These are phyloP conservation scores for Termitomyces sp. DNA, from an alignment of 768 basidiomycete species.

Conservation along the genomic window DNA sequence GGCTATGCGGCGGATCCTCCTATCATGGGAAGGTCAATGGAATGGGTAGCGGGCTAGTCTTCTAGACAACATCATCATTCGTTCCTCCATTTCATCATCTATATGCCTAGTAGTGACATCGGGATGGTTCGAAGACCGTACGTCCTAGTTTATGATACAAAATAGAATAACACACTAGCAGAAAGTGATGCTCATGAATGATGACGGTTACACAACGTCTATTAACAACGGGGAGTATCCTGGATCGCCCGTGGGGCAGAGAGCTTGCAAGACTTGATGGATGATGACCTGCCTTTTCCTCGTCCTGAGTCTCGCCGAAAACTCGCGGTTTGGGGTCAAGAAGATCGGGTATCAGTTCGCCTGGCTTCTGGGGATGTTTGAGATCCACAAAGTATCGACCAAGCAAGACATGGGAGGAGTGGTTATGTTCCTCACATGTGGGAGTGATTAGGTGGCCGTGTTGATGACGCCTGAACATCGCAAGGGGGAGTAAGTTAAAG, in stretches of 20 bases:
- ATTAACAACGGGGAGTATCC: not conserved
- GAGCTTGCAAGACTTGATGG: not conserved
- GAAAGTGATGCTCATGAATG: not conserved
- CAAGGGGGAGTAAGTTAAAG: constrained; percentile 32
- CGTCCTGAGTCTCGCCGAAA: not conserved
- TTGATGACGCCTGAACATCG: not conserved
- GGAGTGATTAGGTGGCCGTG: not conserved
- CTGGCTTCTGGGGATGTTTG: not conserved
- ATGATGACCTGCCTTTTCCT: too few species aligned
- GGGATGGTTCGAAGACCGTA: not conserved
- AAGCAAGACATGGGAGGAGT: not conserved
- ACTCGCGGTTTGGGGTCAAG: not conserved
- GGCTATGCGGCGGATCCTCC: too few species aligned
- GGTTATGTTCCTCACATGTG: not conserved
- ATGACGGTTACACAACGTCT: not conserved
- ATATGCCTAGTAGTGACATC: not conserved
- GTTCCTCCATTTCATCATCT: not conserved
- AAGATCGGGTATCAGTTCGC: not conserved
- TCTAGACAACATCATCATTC: too few species aligned
- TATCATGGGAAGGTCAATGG: too few species aligned
- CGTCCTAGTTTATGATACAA: not conserved
- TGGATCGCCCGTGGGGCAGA: not conserved
- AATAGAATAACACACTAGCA: not conserved
- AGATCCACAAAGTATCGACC: not conserved
- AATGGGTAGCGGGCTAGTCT: too few species aligned